Conservation (phyloP, 2,329 filamentous ascomycete species). For the Microcera coccophila region DNA sequence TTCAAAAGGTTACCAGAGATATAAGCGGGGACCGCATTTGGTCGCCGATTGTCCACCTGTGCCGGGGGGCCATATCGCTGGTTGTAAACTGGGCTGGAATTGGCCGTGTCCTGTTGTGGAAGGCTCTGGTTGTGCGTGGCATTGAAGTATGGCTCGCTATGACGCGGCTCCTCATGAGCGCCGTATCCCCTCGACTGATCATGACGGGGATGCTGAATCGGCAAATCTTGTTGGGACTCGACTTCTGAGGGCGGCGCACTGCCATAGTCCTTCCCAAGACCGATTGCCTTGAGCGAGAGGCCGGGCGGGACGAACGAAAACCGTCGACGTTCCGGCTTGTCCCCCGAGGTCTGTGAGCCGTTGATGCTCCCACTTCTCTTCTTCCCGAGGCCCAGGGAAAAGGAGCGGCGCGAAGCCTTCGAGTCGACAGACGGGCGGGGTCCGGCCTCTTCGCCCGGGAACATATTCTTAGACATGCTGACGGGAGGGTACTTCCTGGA, state of each 20-base stretch:
- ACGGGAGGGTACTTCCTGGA: slow-evolving; percentile 79
- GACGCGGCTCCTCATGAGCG: slow-evolving; percentile 33
- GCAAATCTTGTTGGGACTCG: slow-evolving; percentile 50
- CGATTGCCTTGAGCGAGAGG: slow-evolving; percentile 60
- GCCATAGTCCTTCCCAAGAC: slow-evolving; percentile 53
- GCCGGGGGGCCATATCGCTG: slow-evolving; percentile 40
- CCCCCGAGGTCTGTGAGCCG: slow-evolving; percentile 52
- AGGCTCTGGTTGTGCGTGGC: slow-evolving; percentile 36
- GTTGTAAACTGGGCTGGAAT: slow-evolving; percentile 37
- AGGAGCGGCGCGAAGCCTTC: slow-evolving; percentile 61
- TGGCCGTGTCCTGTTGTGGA: slow-evolving; percentile 32
- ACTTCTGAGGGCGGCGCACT: slow-evolving; percentile 44
- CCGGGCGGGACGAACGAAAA: slow-evolving; percentile 67
- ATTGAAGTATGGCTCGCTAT: slow-evolving; percentile 39
- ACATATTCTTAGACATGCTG: slow-evolving; percentile 76
- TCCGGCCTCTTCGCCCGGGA: slow-evolving; percentile 50
- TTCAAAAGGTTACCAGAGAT: slow-evolving; percentile 44
- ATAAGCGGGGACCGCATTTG: slow-evolving; percentile 45
- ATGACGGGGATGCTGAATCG: slow-evolving; percentile 44
- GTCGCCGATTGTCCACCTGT: slow-evolving; percentile 37
- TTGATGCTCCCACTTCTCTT: slow-evolving; percentile 65
- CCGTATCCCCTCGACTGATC: slow-evolving; percentile 32
- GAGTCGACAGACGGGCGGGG: slow-evolving; percentile 67
- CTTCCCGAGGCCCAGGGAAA: slow-evolving; percentile 65
- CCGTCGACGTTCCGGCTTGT: slow-evolving; percentile 58